Evolutionary conservation across 164 flowering plant species (phyloP).

Genomic region (Liriodendron chinense): DNA sequence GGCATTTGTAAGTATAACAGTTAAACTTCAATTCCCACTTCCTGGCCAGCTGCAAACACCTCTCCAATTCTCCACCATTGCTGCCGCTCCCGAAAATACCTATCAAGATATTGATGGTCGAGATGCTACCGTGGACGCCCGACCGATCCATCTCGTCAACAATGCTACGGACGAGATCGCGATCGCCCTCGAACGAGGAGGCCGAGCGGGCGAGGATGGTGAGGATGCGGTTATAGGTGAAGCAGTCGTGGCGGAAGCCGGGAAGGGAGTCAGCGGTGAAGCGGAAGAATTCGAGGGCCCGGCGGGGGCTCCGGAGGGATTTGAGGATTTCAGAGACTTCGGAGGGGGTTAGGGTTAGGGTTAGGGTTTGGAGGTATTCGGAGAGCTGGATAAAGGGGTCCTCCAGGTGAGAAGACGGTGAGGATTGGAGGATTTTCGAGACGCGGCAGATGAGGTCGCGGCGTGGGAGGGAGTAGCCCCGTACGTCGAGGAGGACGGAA

Average conservation of each 20-base stretch:
- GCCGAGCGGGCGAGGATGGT: constrained; percentile 50
- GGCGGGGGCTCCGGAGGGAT: constrained; percentile 49
- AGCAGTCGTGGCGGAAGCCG: constrained; percentile 63
- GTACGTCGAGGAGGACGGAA: constrained; percentile 37
- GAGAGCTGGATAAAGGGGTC: constrained; percentile 52
- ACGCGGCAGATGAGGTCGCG: constrained; percentile 73
- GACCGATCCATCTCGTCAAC: constrained; percentile 57
- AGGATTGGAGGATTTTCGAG: constrained; percentile 47
- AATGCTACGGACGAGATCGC: constrained; percentile 29
- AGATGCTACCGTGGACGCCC: constrained; percentile 55
- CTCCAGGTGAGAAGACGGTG: constrained; percentile 12
- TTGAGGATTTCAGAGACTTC: constrained; percentile 80
- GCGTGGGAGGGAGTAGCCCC: constrained; percentile 83
- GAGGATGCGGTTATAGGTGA: constrained; percentile 72
- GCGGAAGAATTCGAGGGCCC: constrained; percentile 66
- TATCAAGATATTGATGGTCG: constrained; percentile 76
- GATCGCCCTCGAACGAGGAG: constrained; percentile 18
- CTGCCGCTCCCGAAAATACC: constrained; percentile 40
- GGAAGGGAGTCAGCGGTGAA: constrained; percentile 52
- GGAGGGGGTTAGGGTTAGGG: constrained; percentile 50
- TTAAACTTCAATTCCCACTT: constrained; percentile 75
- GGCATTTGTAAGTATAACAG: constrained; percentile 74
- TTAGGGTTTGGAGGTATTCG: constrained; percentile 50
- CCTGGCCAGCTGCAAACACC: constrained; percentile 51
- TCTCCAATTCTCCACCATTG: constrained; percentile 35